These are phyloP conservation scores for Phytophthora pisi DNA, from an alignment of 352 stramenopile genomes.

Conservation along the genomic window DNA sequence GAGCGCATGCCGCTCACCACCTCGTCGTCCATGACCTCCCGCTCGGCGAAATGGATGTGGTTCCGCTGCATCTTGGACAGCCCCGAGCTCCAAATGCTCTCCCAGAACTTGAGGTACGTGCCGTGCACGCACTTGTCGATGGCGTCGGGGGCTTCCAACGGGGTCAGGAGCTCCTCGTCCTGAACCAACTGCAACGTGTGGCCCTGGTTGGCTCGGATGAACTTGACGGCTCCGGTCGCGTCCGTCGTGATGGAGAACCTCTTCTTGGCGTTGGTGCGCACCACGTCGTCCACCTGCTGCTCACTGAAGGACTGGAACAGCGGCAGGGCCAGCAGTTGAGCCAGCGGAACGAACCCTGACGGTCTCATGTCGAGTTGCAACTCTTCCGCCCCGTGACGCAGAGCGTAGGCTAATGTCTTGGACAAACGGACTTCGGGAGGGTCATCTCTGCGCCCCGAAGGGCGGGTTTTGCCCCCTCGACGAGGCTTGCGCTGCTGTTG, in stretches of 20 bases:
- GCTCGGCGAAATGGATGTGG: conserved; percentile 85
- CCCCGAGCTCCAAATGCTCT: conserved; percentile 59
- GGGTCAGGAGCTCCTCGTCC: conserved; percentile 75
- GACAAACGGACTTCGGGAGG: conserved; percentile 70
- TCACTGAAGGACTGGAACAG: conserved; percentile 62
- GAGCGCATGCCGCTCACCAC: conserved; percentile 82
- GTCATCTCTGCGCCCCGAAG: conserved; percentile 39
- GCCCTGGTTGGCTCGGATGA: conserved; percentile 85
- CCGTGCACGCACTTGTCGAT: conserved; percentile 76
- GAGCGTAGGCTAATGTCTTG: conserved; percentile 77
- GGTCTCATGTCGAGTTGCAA: conserved; percentile 71
- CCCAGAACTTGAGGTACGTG: conserved; percentile 76
- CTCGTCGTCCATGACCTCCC: conserved; percentile 49
- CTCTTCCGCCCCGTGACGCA: conserved; percentile 76
- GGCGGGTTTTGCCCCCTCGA: conserved; percentile 28
- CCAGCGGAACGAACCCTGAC: conserved; percentile 69
- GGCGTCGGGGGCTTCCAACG: conserved; percentile 51
- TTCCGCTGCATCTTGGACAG: conserved; percentile 85
- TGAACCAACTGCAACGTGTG: conserved; percentile 71
- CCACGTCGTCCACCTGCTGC: conserved; percentile 66
- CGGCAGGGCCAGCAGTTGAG: conserved; percentile 52
- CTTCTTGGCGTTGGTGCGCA: conserved; percentile 76
- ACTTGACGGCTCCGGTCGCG: conserved; percentile 40
- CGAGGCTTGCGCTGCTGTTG: conserved; percentile 13
- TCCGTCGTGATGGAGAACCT: conserved; percentile 73